Base-by-base conservation (phyloP, 257 asterid genomes). In the Gentiana dahurica region DNA sequence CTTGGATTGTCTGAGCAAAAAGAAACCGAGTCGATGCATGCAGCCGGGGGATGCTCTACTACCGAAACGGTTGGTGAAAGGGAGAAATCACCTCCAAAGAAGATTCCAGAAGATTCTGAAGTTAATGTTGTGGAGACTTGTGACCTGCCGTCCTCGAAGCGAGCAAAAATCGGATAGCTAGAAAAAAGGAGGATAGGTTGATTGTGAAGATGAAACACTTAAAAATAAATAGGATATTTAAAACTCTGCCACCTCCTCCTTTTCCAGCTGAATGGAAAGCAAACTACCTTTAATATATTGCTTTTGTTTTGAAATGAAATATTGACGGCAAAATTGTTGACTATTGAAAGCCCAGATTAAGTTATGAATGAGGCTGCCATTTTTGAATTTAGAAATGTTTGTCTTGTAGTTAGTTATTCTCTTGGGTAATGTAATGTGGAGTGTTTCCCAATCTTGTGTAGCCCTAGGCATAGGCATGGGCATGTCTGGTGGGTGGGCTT, bases 91-190 rank as follows among this genome's bases (percentile, higher is more conserved):
- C 55, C 59, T 1, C 75, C 71, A 62, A 52, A 49, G n/a, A 65
- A 24, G 73, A 69, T 52, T 51, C 38, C 10, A 53, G 79, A 54
- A 57, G 61, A 53, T 62, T 53, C 69, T 24, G 75, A 77, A 46
- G 73, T 48, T 36, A 58, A 57, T 65, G 54, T 45, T 11, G 75
- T 64, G 48, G 71, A 54, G 6, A 13, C 54, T 11, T 57, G 81
- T 34, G 70, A 65, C 54, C 60, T 64, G 4, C 86, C 87, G 50
- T 83, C 85, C 12, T 55, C 78, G 32, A 89, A 89, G 72, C 95
- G 97, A 12, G 69, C 78, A n/a, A 83, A 72, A 58, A 73, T 76
- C 3, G 67, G 49, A 59, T 74, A 79, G 24, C 24, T 24, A 24
- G 24, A 24, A 24, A 24, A 24, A 24, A 24, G 1, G 24, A 24